Evolutionary conservation across 768 basidiomycete species (phyloP), one percentile per base, ranked within the genome.

Genomic region (Suillus clintonianus): DNA sequence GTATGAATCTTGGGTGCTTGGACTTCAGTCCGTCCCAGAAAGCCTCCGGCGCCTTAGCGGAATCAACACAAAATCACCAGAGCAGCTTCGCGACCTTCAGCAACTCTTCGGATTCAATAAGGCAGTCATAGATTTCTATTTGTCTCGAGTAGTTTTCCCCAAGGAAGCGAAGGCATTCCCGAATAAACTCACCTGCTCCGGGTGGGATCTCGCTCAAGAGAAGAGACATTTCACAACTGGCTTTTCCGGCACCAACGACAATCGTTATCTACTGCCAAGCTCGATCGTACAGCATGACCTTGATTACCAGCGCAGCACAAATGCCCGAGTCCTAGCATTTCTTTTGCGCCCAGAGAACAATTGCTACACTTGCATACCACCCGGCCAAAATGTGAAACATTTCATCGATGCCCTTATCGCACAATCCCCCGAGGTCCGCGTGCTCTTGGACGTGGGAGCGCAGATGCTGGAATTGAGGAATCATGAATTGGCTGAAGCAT

Each of bases 341-440:
- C 61, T 74, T 15, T 68, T 74, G 19, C 71, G 61, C 10, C 65
- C 64, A 17, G 73, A 74, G 54, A 74, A 74, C 50, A 50, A 64
- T 19, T 27, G 56, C 42, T 72, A 71, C 34, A 58, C 4, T 15
- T 58, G 60, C 58, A 60, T 17, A 45, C 63, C 4, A 32, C 2
- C 66, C 7, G 27, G 65, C 9, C 51, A 53, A 15, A 70, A 70
- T 7, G 69, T 72, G 8, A 47, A 54, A 11, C 62, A 73, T 36
- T 69, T 81, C 62, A 59, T 82, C 43, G 39, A 66, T 9, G 59
- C 69, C 30, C 22, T 85, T 7, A 71, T 76, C 6, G 27, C 63
- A 9, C 73, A 80, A 61, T 85, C 83, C 0, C 84, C 85, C 66
- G 48, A 50, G 24, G 48, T 50, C 1, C 48, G 48, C 48, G 48